Base-by-base conservation (phyloP, 2,329 filamentous ascomycete genomes). In the Trichocomaceae sp. region DNA sequence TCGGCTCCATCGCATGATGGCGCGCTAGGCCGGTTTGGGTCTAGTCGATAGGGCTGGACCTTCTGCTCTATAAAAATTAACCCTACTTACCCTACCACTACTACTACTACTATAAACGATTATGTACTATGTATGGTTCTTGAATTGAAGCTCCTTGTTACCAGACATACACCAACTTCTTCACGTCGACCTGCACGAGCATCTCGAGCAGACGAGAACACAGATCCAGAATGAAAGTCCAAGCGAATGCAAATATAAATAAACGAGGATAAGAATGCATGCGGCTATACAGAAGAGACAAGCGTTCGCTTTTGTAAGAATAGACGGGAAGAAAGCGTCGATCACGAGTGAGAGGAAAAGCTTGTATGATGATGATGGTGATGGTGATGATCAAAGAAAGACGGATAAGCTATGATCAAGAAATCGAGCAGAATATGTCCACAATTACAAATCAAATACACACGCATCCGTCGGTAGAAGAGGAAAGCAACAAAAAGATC, bases 311-410 rank as follows among this genome's bases (percentile, higher is more conserved):
- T 58, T 51, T 59, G 45, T 29, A 41, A 55, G 51, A 55, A 39
- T 57, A 58, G 55, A 63, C 62, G 56, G 56, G 52, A 61, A 56
- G 54, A 54, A 61, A 63, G 62, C 60, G 59, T 60, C 59, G 61
- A 58, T 59, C 56, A 60, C 49, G 47, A 22, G 39, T 13, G 17
- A 23, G 48, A 29, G 47, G n/a, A 29, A 47, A 7, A 53, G 50
- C 33, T 39, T 8, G 35, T 39, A 5, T 33, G 48, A 48, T 45
- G 57, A 50, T 29, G n/a, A n/a, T n/a, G n/a, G n/a, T n/a, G n/a
- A n/a, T 20, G 47, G 54, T 46, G 44, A 52, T 4, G 7, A 26
- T 26, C 23, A 19, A 39, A 39, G 29, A 48, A 15, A 37, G 15
- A 17, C 17, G 39, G 39, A 42, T 7, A 42, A 42, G 39, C 17